Evolutionary conservation across 2,329 filamentous ascomycete species (phyloP).

Genomic region (Cordyceps javanica): DNA sequence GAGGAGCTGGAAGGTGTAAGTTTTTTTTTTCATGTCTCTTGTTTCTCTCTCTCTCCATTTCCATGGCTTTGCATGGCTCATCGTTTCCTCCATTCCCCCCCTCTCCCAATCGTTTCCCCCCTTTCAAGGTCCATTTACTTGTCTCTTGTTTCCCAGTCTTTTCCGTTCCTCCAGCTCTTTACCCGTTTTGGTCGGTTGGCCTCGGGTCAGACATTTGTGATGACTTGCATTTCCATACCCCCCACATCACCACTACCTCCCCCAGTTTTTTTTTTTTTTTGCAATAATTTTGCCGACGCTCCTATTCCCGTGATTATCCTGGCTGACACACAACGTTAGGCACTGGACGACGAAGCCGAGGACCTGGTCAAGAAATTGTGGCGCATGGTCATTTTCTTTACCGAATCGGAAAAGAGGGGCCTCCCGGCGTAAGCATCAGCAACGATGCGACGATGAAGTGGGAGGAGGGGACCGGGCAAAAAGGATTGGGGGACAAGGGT

Average conservation of each 20-base stretch:
- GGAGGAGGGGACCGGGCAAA: not conserved
- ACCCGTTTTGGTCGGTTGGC: too few species aligned
- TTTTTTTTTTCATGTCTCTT: slow-evolving; percentile 19
- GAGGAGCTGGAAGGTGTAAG: slow-evolving; percentile 78
- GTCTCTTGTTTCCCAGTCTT: too few species aligned
- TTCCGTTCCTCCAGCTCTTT: too few species aligned
- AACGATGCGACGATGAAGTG: not conserved
- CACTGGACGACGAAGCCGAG: slow-evolving; percentile 91
- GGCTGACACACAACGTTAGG: slow-evolving; percentile 41
- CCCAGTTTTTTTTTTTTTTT: not conserved
- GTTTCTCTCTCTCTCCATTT: not conserved
- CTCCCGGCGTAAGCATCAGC: slow-evolving; percentile 51
- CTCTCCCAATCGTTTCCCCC: not conserved
- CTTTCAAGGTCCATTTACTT: too few species aligned
- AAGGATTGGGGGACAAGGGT: too few species aligned
- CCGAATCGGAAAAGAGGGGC: slow-evolving; percentile 86
- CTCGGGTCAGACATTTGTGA: too few species aligned
- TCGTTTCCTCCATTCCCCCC: too few species aligned
- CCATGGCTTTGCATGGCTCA: not conserved
- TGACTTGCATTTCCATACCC: too few species aligned
- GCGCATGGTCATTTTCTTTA: slow-evolving; percentile 98
- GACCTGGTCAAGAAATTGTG: slow-evolving; percentile 93
- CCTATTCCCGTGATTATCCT: slow-evolving; percentile 17
- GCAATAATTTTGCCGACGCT: not conserved
- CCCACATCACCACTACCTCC: too few species aligned